phyloP scores from a whole-genome alignment of 2,329 filamentous ascomycete genomes.

The Mycosphaerelloides madeirae region DNA sequence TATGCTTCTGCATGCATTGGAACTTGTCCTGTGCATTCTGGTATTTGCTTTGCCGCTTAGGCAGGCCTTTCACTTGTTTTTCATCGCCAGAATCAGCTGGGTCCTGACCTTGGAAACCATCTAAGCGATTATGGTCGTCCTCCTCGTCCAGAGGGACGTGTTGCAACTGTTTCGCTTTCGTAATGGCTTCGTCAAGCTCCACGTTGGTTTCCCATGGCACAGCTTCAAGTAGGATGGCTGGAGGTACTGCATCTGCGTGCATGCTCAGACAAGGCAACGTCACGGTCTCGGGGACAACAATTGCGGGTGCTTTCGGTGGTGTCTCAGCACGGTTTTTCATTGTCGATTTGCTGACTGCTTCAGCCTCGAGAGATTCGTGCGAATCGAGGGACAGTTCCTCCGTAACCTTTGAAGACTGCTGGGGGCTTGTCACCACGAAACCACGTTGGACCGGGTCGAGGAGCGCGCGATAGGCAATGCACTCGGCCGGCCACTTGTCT shows the following conservation, averaged over 20 bases:
- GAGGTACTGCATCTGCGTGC: too few relatives aligned
- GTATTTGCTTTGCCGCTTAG: slow-evolving; percentile 21
- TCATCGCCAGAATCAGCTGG: slow-evolving; percentile 8
- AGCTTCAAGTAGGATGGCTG: neutral
- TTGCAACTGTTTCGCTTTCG: slow-evolving; percentile 56
- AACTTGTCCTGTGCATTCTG: slow-evolving; percentile 40
- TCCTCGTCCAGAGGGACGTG: slow-evolving; percentile 49
- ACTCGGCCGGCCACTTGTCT: slow-evolving; percentile 43
- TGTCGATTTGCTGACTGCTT: slow-evolving; percentile 42
- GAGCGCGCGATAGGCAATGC: slow-evolving; percentile 37
- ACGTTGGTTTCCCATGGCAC: slow-evolving; percentile 37
- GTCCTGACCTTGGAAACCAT: slow-evolving; percentile 22
- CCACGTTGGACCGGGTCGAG: slow-evolving; percentile 53
- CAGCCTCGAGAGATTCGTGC: slow-evolving; percentile 46
- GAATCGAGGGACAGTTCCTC: slow-evolving; percentile 17
- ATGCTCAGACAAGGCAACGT: too few relatives aligned
- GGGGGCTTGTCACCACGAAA: slow-evolving; percentile 48
- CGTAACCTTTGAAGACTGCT: neutral
- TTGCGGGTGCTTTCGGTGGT: slow-evolving; percentile 16
- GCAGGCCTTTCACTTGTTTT: slow-evolving; percentile 5
- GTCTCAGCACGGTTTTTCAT: slow-evolving; percentile 32
- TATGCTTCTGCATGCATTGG: slow-evolving; percentile 57
- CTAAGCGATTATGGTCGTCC: slow-evolving; percentile 29
- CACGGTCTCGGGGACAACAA: too few relatives aligned
- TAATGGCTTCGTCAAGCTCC: slow-evolving; percentile 61